phyloP scores from a whole-genome alignment of 768 basidiomycete genomes.

The Amanita exitialis region DNA sequence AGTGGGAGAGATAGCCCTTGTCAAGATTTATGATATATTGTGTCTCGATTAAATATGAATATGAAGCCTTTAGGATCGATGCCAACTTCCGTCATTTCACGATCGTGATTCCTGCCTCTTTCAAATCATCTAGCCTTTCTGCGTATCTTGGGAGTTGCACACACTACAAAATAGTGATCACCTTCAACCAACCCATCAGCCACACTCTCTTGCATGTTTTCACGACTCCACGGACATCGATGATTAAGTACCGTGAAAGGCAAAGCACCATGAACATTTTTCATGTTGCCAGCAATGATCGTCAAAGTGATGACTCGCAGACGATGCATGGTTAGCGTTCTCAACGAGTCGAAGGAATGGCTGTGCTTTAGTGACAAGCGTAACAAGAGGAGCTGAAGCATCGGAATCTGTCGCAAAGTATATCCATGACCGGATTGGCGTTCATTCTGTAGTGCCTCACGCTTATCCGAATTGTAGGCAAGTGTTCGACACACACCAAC shows the following conservation, averaged over 20 bases:
- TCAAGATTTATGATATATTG: too few relatives aligned
- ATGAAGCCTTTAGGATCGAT: too few relatives aligned
- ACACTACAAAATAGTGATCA: neutral
- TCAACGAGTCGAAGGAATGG: too few relatives aligned
- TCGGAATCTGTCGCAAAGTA: neutral
- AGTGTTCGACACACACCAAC: too few relatives aligned
- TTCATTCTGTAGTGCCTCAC: neutral
- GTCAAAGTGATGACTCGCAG: neutral
- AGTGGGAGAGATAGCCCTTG: too few relatives aligned
- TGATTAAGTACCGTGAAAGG: too few relatives aligned
- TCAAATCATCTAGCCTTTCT: neutral
- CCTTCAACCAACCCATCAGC: neutral
- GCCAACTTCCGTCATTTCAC: too few relatives aligned
- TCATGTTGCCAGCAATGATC: too few relatives aligned
- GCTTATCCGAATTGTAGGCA: too few relatives aligned
- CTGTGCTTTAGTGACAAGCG: too few relatives aligned
- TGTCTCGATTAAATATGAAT: too few relatives aligned
- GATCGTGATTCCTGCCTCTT: neutral
- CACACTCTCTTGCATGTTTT: neutral
- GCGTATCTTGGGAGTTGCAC: neutral
- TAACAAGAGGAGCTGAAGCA: neutral
- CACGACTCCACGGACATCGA: neutral
- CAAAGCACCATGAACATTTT: too few relatives aligned
- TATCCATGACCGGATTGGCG: neutral
- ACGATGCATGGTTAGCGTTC: neutral